phyloP scores from a whole-genome alignment of 148 eudicot species.

The Cornus kousa region DNA sequence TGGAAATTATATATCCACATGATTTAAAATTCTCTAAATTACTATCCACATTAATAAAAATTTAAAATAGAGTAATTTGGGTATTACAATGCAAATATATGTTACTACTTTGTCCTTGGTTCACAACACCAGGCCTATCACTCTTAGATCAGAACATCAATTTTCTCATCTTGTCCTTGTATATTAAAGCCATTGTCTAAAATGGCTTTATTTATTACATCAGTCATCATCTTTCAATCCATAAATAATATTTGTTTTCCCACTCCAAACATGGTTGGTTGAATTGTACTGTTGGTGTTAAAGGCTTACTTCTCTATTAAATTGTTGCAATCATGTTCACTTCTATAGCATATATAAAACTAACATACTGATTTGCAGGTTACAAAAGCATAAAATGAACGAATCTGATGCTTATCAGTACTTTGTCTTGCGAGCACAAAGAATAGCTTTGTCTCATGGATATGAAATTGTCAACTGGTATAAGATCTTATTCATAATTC shows the following conservation, averaged over 20 bases:
- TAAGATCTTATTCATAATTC: not conserved
- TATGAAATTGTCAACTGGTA: slow-evolving; percentile 91
- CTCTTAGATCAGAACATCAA: too few relatives aligned
- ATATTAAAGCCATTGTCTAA: too few relatives aligned
- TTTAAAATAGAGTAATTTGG: too few relatives aligned
- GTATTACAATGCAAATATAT: too few relatives aligned
- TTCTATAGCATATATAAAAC: not conserved
- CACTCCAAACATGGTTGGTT: not conserved
- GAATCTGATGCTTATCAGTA: slow-evolving; percentile 64
- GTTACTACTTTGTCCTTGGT: too few relatives aligned
- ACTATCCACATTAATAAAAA: too few relatives aligned
- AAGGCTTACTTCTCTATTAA: not conserved
- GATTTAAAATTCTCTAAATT: too few relatives aligned
- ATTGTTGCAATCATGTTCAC: too few relatives aligned
- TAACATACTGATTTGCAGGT: slow-evolving; percentile 41
- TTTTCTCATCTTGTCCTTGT: too few relatives aligned
- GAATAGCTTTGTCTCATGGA: slow-evolving; percentile 84
- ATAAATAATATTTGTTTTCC: not conserved
- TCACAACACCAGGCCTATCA: too few relatives aligned
- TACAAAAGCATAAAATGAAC: slow-evolving; percentile 39
- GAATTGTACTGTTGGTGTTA: not conserved
- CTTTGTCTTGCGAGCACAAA: slow-evolving; percentile 80
- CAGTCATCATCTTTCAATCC: not conserved
- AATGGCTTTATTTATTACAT: not conserved
- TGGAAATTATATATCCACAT: too few relatives aligned